Conservation (phyloP, 352 stramenopile species). For the Plasmopara muralis region DNA sequence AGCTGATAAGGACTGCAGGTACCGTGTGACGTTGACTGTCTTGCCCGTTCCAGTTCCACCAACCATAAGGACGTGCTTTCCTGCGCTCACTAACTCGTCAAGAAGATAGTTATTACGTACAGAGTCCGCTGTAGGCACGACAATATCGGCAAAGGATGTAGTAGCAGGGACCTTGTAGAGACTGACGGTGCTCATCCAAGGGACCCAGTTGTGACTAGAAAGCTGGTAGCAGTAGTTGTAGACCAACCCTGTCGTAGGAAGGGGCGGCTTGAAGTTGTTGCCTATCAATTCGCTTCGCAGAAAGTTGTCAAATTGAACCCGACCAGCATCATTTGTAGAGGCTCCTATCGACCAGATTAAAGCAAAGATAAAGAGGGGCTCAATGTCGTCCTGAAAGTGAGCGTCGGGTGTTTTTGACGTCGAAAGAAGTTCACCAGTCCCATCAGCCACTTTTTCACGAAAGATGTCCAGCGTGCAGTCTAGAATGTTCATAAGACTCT, state of each 20-base stretch:
- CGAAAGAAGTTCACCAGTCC: conserved; percentile 38
- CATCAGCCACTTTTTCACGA: conserved; percentile 41
- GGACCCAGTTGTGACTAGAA: conserved; percentile 86
- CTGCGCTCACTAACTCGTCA: conserved; percentile 69
- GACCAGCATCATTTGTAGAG: conserved; percentile 84
- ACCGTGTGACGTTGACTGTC: conserved; percentile 90
- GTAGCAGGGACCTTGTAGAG: conserved; percentile 66
- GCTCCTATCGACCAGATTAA: conserved; percentile 90
- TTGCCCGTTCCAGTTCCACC: conserved; percentile 93
- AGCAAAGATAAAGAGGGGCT: conserved; percentile 89
- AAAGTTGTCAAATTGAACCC: conserved; percentile 86
- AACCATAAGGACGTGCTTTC: conserved; percentile 93
- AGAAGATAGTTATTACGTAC: conserved; percentile 91
- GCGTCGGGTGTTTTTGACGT: conserved; percentile 21
- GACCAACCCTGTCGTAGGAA: conserved; percentile 64
- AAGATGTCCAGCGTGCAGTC: conserved; percentile 86
- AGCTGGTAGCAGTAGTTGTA: conserved; percentile 91
- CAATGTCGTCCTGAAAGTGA: conserved; percentile 75
- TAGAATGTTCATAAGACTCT: conserved; percentile 89
- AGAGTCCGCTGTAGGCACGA: conserved; percentile 90
- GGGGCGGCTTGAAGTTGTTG: conserved; percentile 44
- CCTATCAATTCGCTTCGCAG: conserved; percentile 78
- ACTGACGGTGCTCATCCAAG: conserved; percentile 91
- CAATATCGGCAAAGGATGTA: conserved; percentile 86
- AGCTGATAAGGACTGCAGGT: conserved; percentile 80